Conservation (phyloP, 2,329 filamentous ascomycete genomes). For the Trichoderma afroharzianum region DNA sequence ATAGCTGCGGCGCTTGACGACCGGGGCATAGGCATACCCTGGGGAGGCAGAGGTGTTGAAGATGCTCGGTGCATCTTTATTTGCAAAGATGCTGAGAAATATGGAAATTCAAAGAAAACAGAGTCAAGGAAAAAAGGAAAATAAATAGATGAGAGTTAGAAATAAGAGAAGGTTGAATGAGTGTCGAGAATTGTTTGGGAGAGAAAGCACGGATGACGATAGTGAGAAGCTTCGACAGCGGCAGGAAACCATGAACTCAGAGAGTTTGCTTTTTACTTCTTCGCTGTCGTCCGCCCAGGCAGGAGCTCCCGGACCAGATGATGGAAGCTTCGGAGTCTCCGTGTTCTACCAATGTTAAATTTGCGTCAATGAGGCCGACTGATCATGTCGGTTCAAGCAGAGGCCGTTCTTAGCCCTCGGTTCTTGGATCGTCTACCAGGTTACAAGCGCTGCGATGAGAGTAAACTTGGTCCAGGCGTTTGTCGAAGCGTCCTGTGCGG, state of each 20-base stretch:
- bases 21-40: slow-evolving; percentile 9
- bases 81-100: neutral
- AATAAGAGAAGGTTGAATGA: slow-evolving; percentile 5
- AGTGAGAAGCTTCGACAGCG: neutral
- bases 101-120: neutral
- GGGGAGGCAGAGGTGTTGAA: slow-evolving; percentile 1
- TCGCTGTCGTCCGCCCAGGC: neutral
- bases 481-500: neutral
- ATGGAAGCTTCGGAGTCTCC: neutral
- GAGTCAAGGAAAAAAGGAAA: neutral
- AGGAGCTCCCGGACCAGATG: slow-evolving; percentile 5
- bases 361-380: neutral
- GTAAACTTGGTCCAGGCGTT: slow-evolving; percentile 6
- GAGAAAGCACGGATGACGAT: neutral
- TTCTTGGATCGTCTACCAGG: neutral
- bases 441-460: slow-evolving; percentile 5
- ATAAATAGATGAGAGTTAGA: neutral
- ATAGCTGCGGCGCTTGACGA: slow-evolving; percentile 10
- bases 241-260: slow-evolving; percentile 1
- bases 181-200: neutral
- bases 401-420: slow-evolving; percentile 10
- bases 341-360: neutral
- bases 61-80: slow-evolving; percentile 10
- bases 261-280: neutral
- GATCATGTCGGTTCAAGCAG: slow-evolving; percentile 1